Conservation (phyloP, 2,329 filamentous ascomycete species). For the Trichoderma sp. region DNA sequence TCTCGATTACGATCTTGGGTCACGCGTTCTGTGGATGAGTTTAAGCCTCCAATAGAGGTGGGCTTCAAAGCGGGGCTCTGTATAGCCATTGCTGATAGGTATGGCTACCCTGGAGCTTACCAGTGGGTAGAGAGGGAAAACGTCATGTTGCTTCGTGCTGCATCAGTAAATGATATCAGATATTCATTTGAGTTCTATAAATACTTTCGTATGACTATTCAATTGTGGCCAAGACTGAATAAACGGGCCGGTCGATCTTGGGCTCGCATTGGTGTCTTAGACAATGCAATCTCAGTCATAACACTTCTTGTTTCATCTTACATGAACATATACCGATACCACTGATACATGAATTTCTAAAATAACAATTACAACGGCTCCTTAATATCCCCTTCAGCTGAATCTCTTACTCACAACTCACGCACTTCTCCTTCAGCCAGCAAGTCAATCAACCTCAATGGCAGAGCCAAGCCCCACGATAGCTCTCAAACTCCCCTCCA, state of each 20-base stretch:
- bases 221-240: not conserved
- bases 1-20: not conserved
- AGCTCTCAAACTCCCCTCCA: conserved; percentile 43
- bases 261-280: not conserved
- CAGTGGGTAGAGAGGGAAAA: not conserved
- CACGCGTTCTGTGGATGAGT: conserved; percentile 4
- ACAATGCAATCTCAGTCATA: not conserved
- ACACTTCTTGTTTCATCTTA: not conserved
- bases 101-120: not conserved
- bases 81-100: not conserved
- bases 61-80: not conserved
- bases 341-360: not conserved
- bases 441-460: not conserved
- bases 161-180: not conserved
- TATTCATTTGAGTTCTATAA: not conserved
- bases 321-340: not conserved
- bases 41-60: conserved; percentile 1
- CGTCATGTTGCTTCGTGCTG: not conserved
- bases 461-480: conserved; percentile 24
- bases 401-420: not conserved
- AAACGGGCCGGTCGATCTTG: not conserved
- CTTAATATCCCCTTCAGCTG: not conserved
- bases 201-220: not conserved
- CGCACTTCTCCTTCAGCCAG: too few species aligned
- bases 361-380: not conserved